Percentiles rank a stretch among this genome's conserved stretches.
Evolutionary conservation across 371 early-diverging fungal species (phyloP).

Genomic region (Dichotomocladium elegans): DNA sequence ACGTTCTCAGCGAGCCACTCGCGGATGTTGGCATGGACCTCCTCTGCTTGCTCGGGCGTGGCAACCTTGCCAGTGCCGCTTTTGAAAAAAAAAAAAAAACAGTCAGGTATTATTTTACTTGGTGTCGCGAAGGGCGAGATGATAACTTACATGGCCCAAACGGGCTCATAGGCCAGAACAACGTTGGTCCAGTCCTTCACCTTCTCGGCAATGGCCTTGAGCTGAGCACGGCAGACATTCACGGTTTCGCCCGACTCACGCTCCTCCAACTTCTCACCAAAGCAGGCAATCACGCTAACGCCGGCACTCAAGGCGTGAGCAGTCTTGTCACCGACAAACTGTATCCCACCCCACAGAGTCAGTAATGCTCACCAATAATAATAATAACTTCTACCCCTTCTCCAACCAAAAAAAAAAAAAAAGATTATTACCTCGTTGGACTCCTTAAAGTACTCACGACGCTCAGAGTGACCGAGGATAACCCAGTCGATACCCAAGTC

Average conservation of each 20-base stretch:
- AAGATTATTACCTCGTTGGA: conserved; percentile 65
- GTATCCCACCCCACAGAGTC: not conserved
- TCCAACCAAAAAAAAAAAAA: not conserved
- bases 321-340: conserved; percentile 82
- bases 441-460: conserved; percentile 93
- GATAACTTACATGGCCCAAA: conserved; percentile 87
- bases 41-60: conserved; percentile 95
- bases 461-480: conserved; percentile 99
- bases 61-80: conserved; percentile 98
- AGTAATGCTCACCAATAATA: not conserved
- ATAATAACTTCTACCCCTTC: not conserved
- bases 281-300: conserved; percentile 94
- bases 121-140: not conserved
- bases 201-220: conserved; percentile 73
- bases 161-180: conserved; percentile 99
- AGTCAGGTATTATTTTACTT: not conserved
- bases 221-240: conserved; percentile 87
- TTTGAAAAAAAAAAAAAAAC: not conserved
- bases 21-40: conserved; percentile 90
- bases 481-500: conserved; percentile 95
- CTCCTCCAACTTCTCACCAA: conserved; percentile 96
- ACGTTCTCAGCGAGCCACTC: conserved; percentile 83
- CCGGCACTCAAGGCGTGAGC: conserved; percentile 85
- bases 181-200: conserved; percentile 86
- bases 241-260: conserved; percentile 86